Evolutionary conservation across 1,284 basidiomycete species (phyloP).

Genomic region (Puccinia hordei): DNA sequence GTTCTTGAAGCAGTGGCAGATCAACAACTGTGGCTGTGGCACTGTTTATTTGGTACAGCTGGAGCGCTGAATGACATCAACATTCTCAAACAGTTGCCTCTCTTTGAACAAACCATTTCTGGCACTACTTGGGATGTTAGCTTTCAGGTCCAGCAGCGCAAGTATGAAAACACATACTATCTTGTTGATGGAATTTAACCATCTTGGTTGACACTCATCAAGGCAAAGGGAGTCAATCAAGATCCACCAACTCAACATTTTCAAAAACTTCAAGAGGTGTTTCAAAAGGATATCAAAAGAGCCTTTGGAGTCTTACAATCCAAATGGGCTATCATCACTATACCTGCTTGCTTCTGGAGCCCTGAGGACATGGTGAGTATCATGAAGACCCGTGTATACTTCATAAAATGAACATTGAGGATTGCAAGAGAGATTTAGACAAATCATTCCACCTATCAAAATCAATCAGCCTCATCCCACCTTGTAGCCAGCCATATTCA

Average conservation of each 20-base stretch:
- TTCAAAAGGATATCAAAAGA: slow-evolving; percentile 21
- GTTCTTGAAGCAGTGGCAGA: neutral
- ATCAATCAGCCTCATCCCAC: neutral
- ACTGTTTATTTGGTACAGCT: slow-evolving; percentile 1
- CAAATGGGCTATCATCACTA: neutral
- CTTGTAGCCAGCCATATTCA: neutral
- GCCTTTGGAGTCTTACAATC: slow-evolving; percentile 33
- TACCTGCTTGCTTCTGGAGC: neutral
- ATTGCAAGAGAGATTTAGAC: too few species aligned
- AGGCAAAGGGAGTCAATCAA: neutral
- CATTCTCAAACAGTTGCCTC: neutral
- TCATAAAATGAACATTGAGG: neutral
- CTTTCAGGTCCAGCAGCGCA: neutral
- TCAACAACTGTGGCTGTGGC: neutral
- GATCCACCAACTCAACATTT: neutral
- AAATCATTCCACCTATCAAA: neutral
- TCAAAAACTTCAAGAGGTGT: neutral
- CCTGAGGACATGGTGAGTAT: neutral
- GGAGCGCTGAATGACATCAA: neutral
- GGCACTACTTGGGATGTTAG: neutral
- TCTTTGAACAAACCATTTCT: neutral
- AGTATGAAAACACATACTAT: slow-evolving; percentile 15
- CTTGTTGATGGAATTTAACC: slow-evolving; percentile 26
- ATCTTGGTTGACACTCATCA: neutral
- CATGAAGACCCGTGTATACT: neutral